Evolutionary conservation across 1,284 basidiomycete species (phyloP), one percentile per base, ranked within the genome.

Genomic region (Omphalotus olearius): DNA sequence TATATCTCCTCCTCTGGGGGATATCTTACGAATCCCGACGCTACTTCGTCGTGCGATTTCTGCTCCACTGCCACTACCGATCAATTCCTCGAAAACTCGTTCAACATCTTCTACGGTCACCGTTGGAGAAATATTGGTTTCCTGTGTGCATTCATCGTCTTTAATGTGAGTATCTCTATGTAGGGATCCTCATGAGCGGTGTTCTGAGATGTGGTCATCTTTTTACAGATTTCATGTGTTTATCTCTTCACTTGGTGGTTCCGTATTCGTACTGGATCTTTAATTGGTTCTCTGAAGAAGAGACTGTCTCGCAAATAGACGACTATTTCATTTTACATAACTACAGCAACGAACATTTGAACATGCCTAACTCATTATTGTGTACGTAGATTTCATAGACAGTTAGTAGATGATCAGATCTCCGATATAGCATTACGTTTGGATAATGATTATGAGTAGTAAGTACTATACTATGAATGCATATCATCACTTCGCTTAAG

Each of bases 21-120:
- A 1, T 91, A 91, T 66, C 61, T 93, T 38, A 65, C 71, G 37
- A 82, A 91, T 65, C 72, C 80, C 0, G 61, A 74, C 25, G 81
- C 80, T 3, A 78, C 76, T 0, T 55, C 66, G 2, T 63, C 61
- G 17, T 88, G 85, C 63, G 57, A 73, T 36, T 86, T 80, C 64
- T 87, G 84, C 62, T 68, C 71, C 3, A 67, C 69, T 7, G 57
- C 59, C 3, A 70, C 69, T 6, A 72, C 75, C 3, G 73, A 80
- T 55, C 54, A 72, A 25, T 73, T 73, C 60, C 60, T 81, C 28
- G 63, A 56, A 10, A 26, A 38, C 5, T 64, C 30, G 23, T 79
- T 79, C 62, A 79, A 79, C 52, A 79, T 82, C 2, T 66, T 62
- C 41, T 79, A 78, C 54, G 56, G 59, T 13, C 68, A 80, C 53